Percentiles rank a stretch among this genome's conserved stretches.
phyloP scores from a whole-genome alignment of 2,329 filamentous ascomycete genomes.

The Pyricularia pennisetigena region DNA sequence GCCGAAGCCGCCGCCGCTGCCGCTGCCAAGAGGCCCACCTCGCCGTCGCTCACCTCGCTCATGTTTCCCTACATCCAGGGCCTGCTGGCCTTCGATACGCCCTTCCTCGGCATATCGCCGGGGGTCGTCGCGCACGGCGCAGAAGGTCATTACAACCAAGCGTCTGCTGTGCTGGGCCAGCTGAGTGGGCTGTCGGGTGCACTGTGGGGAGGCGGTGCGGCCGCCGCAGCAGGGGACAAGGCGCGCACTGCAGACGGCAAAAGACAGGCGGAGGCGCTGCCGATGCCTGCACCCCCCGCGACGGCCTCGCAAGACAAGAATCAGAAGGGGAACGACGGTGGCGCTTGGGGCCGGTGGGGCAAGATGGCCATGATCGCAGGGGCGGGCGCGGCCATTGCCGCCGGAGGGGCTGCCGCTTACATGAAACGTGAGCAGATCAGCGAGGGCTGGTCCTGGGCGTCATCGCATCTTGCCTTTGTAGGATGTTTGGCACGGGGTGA shows the following conservation, averaged over 20 bases:
- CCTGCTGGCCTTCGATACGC: constrained; percentile 88
- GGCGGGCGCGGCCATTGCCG: constrained; percentile 71
- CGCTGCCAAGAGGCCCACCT: constrained; percentile 19
- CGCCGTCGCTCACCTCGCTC: constrained; percentile 43
- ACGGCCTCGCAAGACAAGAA: constrained; percentile 26
- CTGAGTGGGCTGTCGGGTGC: constrained; percentile 56
- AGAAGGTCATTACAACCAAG: constrained; percentile 75
- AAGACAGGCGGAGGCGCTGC: constrained; percentile 25
- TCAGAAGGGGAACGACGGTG: constrained; percentile 12
- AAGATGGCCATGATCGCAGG: constrained; percentile 80
- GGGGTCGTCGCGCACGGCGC: constrained; percentile 79
- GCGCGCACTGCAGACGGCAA: constrained; percentile 18
- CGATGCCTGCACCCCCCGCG: constrained; percentile 24
- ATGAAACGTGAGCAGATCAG: constrained; percentile 72
- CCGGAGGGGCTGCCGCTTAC: constrained; percentile 78
- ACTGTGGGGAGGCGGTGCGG: constrained; percentile 49
- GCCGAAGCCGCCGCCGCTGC: constrained; percentile 26
- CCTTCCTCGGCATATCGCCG: constrained; percentile 73
- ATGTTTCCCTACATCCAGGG: constrained; percentile 94
- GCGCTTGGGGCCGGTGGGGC: constrained; percentile 68
- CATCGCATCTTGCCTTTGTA: constrained; percentile 88
- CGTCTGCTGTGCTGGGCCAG: constrained; percentile 57
- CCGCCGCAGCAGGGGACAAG: constrained; percentile 15
- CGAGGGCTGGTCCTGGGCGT: constrained; percentile 70
- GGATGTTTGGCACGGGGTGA: constrained; percentile 78